Evolutionary conservation across 2,329 filamentous ascomycete genomes (phyloP), one percentile per base, ranked within the genome.

Genomic region (Clonostachys byssicola): DNA sequence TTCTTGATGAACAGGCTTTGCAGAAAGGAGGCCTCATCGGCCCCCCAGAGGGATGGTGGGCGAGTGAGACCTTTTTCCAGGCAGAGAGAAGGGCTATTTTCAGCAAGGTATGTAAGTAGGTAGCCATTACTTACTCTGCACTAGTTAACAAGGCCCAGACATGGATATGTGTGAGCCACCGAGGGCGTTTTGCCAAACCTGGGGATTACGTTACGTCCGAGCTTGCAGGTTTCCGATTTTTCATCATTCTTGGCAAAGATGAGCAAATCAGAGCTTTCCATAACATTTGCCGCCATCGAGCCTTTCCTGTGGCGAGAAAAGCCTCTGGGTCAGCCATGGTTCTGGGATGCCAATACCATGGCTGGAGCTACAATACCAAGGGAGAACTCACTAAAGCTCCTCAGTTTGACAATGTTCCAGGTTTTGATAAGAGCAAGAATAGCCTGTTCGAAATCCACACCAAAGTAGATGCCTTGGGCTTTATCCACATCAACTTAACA

Each of bases 221-320:
- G 13, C 60, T 80, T 7, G 77, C 78, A 6, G 78, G 74, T 12
- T 82, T 75, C 60, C 67, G 77, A 18, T 77, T 83, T 58, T 39
- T 39, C 12, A 39, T 39, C 14, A 64, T 83, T 53, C 59, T 83
- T 9, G 65, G 71, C 45, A 63, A 63, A 16, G 77, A 80, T 55
- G 70, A 73, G 18, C 62, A 73, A 6, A 73, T 83, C 59, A 75
- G 78, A 48, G 79, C 71, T 12, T 83, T 84, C 58, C 80, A 84
- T 63, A 84, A 84, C 55, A 68, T 83, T 34, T 84, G 81, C 61
- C 65, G 80, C 4, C 81, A 84, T 58, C 71, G 81, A 8, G 81
- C 81, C 17, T 84, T 77, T 54, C 77, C 78, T 0, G 72, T 84
- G 7, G 76, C 81, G 7, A 70, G 66, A 5, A 70, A 72, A 41